phyloP scores from a whole-genome alignment of 805 yeast genomes.

The Komagataella kurtzmanii region DNA sequence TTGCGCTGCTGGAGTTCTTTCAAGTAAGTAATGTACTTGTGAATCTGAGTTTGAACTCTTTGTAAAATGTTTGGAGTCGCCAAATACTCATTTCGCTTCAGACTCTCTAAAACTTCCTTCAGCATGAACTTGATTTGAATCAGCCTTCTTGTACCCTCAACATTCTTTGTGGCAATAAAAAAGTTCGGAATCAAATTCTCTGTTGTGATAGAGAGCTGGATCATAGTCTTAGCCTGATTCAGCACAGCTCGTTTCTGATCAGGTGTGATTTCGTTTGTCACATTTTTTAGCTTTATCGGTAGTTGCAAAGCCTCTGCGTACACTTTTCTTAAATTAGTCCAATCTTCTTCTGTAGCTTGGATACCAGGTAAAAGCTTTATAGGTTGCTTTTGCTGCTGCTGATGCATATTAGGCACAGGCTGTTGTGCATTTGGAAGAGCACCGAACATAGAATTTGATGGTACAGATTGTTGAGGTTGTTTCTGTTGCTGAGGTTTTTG shows the following conservation, averaged over 20 bases:
- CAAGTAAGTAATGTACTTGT: constrained; percentile 62
- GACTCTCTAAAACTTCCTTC: constrained; percentile 57
- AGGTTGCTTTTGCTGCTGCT: constrained; percentile 8
- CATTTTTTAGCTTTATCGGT: constrained; percentile 53
- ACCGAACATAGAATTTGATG: constrained; percentile 4
- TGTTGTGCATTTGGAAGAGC: constrained; percentile 3
- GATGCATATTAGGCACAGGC: constrained; percentile 6
- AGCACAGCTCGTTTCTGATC: constrained; percentile 53
- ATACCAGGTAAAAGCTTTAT: constrained; percentile 13
- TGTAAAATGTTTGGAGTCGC: constrained; percentile 65
- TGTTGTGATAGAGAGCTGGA: constrained; percentile 52
- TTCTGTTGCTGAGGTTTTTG: constrained; percentile 9
- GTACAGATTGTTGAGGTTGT: constrained; percentile 5
- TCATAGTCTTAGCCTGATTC: constrained; percentile 35
- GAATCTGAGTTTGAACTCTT: constrained; percentile 58
- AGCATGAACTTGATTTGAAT: constrained; percentile 72
- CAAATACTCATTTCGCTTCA: constrained; percentile 49
- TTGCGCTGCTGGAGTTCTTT: constrained; percentile 30
- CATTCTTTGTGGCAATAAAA: constrained; percentile 60
- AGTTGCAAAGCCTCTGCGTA: constrained; percentile 57
- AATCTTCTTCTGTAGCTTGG: constrained; percentile 45
- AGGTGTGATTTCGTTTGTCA: constrained; percentile 44
- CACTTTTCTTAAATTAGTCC: constrained; percentile 44
- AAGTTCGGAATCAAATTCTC: constrained; percentile 73
- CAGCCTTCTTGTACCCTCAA: constrained; percentile 62